Base-by-base conservation (phyloP, 108 stramenopile species). In the Chaetoceros tenuissimus region DNA sequence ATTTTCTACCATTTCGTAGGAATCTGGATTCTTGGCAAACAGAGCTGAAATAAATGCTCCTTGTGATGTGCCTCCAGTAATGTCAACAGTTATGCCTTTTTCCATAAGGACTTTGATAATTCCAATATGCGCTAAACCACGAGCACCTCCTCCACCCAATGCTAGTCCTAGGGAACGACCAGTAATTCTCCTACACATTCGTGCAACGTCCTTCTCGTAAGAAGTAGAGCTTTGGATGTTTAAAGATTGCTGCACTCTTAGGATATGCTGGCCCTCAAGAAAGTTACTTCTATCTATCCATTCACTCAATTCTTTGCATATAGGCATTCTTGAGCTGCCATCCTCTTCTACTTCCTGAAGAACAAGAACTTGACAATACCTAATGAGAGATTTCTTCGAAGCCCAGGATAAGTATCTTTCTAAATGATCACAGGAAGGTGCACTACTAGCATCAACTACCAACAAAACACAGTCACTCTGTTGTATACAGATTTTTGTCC, bases 61-160 rank as follows among this genome's bases (percentile, higher is more conserved):
- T 52, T 80, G 79, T 25, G 68, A 69, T 13, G 74, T 80, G 1
- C 79, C 79, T 24, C 79, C 79, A 57, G 73, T 72, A 7, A 76
- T 31, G 29, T 80, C 79, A 2, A 80, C 51, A 1, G 72, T 63
- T 3, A 80, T 50, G 8, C 74, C 72, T n/a, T 59, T 66, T 46
- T 80, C 79, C 26, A 56, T 67, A 49, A 80, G 46, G 26, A 74
- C 79, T 34, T 40, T 57, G 31, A 76, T 76, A 0, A 80, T 64
- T 17, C 79, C 79, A 18, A 80, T 46, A 64, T 80, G 79, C 1
- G 74, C 75, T 5, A 80, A 48, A 0, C 79, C 79, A 56, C 79
- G 24, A 20, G 79, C 79, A 28, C 79, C 79, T 0, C 79, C 79
- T 51, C 67, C 74, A 22, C 79, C 79, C 0, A 80, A 51, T 24